Evolutionary conservation across 1,284 basidiomycete species (phyloP).

Genomic region (Fomitopsis betulina): DNA sequence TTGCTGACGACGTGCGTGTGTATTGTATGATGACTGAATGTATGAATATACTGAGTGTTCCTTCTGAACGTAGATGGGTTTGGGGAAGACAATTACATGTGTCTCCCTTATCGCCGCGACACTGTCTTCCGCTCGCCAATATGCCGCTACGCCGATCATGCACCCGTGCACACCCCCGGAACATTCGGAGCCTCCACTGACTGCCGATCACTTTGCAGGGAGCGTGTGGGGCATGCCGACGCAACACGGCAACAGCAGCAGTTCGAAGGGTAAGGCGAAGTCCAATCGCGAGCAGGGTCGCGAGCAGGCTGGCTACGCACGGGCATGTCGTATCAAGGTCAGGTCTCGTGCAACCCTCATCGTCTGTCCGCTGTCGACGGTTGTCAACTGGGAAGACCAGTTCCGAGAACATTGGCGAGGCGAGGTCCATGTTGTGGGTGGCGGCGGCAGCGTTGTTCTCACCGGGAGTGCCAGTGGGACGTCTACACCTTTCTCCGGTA

Average conservation of each 20-base stretch:
- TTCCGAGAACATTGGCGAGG: slow-evolving; percentile 94
- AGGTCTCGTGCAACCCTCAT: slow-evolving; percentile 92
- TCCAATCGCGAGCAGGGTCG: slow-evolving; percentile 60
- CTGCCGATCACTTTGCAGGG: slow-evolving; percentile 67
- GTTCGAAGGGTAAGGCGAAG: slow-evolving; percentile 60
- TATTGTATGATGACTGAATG: slow-evolving; percentile 8
- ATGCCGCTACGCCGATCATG: slow-evolving; percentile 55
- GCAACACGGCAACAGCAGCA: slow-evolving; percentile 20
- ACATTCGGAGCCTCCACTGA: slow-evolving; percentile 36
- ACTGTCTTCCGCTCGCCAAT: slow-evolving; percentile 63
- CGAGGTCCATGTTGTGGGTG: slow-evolving; percentile 76
- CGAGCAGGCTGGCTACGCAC: slow-evolving; percentile 60
- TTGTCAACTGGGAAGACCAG: slow-evolving; percentile 99
- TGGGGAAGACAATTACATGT: slow-evolving; percentile 96
- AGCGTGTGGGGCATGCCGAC: slow-evolving; percentile 82
- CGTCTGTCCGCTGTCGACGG: slow-evolving; percentile 93
- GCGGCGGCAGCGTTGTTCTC: slow-evolving; percentile 51
- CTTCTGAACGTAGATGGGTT: slow-evolving; percentile 72
- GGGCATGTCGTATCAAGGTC: slow-evolving; percentile 70
- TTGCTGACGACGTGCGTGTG: slow-evolving; percentile 85
- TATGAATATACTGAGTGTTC: neutral
- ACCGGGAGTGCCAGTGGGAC: slow-evolving; percentile 14
- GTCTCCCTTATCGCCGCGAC: slow-evolving; percentile 92
- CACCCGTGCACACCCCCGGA: slow-evolving; percentile 36
- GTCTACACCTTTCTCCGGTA: slow-evolving; percentile 7